Evolutionary conservation across 148 eudicot genomes (phyloP), one percentile per base, ranked within the genome.

Genomic region (Hydrangea macrophylla): DNA sequence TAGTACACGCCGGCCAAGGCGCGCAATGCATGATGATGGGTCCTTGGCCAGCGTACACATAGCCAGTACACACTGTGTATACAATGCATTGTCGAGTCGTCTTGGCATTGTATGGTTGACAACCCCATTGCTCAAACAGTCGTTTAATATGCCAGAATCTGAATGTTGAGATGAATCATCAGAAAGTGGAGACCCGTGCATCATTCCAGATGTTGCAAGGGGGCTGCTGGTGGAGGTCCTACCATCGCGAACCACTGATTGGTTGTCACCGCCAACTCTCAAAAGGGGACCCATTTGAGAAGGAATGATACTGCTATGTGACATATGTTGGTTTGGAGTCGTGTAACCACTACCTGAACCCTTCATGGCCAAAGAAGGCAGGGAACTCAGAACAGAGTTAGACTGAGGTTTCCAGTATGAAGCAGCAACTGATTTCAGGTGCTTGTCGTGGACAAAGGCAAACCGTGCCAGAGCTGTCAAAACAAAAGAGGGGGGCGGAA

Each of bases 101-200:
- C 81, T 81, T n/a, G 88, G 85, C 73, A 87, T 86, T 31, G 79
- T 78, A 78, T 84, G 86, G 65, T 78, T 88, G 24, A 82, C 60
- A 57, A 79, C 70, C 55, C 91, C 98, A 76, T 88, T 86, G 75
- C 84, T 80, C 20, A 68, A 69, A 53, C 70, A 71, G 63, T 83
- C 96, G 75, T 69, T 73, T 33, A 85, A 71, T 55, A 78, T 78
- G 69, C 95, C 98, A 62, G 98, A 83, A 76, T 93, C 98, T 30
- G 98, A 90, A 85, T 81, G 96, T 67, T 83, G 98, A 61, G 92
- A 90, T 48, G 87, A 90, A 76, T 94, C 95, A 78, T 94, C 97
- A 12, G 97, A 94, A 17, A 85, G 68, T 31, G 97, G 98, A 79
- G 98, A 94, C 31, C 97, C 98, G 70, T 90, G 95, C 92, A 90